A percentile compares a stretch with the other conserved stretches of the same genome.
phyloP scores from a whole-genome alignment of 2,329 filamentous ascomycete genomes.

The Colletotrichum gigasporum region DNA sequence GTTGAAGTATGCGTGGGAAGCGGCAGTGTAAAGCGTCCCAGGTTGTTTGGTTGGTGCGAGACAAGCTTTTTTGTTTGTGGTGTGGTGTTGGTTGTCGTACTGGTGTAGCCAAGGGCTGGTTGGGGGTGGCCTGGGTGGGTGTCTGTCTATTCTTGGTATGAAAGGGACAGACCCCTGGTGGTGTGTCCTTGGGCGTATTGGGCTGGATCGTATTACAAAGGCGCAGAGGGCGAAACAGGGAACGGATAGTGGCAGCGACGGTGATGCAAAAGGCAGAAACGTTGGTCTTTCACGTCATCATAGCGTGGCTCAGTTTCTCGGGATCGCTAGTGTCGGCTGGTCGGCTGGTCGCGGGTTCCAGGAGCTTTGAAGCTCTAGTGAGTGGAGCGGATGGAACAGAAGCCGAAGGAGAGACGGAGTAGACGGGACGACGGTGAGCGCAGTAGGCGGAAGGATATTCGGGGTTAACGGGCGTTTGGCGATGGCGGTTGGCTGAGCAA shows the following conservation, averaged over 20 bases:
- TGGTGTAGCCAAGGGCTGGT: too few species aligned
- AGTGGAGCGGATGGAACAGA: slow-evolving; percentile 13
- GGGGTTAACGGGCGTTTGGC: background rate
- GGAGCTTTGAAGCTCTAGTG: background rate
- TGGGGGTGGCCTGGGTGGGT: background rate
- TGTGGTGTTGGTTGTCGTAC: slow-evolving; percentile 10
- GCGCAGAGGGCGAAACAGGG: slow-evolving; percentile 21
- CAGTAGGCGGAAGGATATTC: slow-evolving; percentile 1
- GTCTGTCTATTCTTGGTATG: slow-evolving; percentile 8
- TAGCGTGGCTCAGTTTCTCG: slow-evolving; percentile 23
- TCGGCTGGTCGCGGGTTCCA: too few species aligned
- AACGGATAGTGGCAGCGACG: slow-evolving; percentile 14
- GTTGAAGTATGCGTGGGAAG: slow-evolving; percentile 3
- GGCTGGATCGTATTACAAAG: slow-evolving; percentile 12
- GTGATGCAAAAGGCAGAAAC: slow-evolving; percentile 19
- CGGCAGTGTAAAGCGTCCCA: background rate
- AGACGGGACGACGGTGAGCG: background rate
- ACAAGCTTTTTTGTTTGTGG: background rate
- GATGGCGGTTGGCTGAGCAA: slow-evolving; percentile 15
- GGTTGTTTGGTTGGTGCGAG: background rate
- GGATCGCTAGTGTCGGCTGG: slow-evolving; percentile 12
- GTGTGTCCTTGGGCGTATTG: too few species aligned
- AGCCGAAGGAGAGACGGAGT: slow-evolving; percentile 5
- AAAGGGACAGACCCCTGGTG: slow-evolving; percentile 1
- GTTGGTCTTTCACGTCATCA: slow-evolving; percentile 31